Evolutionary conservation across 257 asterid species (phyloP).

Genomic region (Voacanga thouarsii): DNA sequence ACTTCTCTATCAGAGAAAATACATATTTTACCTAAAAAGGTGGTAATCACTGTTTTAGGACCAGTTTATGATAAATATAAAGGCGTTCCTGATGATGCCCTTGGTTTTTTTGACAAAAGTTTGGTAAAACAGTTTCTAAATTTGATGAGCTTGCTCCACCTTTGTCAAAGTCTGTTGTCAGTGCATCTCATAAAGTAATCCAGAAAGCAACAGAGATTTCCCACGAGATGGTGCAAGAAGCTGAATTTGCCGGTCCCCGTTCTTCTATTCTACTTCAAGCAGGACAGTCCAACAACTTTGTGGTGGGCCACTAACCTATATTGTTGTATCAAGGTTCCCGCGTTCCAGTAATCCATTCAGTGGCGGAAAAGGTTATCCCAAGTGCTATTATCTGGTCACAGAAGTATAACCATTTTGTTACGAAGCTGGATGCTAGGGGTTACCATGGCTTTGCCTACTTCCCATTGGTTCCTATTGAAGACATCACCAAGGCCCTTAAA

Average conservation of each 20-base stretch:
- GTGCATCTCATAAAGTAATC: conserved; percentile 25
- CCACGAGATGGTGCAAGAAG: conserved; percentile 45
- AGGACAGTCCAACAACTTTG: conserved; percentile 37
- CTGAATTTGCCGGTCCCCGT: conserved; percentile 49
- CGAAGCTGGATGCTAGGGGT: conserved; percentile 47
- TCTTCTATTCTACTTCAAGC: conserved; percentile 51
- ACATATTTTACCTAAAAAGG: no score
- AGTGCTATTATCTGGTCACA: conserved; percentile 49
- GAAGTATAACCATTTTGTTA: conserved; percentile 51
- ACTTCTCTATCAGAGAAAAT: no score
- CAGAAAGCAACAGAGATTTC: conserved; percentile 35
- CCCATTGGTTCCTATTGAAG: conserved; percentile 70
- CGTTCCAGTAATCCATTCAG: conserved; percentile 43
- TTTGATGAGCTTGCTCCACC: conserved; percentile 61
- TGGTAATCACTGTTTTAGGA: no score
- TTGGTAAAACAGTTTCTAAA: conserved; percentile 38
- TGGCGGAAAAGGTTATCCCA: conserved; percentile 38
- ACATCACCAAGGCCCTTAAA: conserved; percentile 58
- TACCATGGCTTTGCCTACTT: conserved; percentile 41
- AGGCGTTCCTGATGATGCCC: no score
- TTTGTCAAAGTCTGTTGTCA: conserved; percentile 39
- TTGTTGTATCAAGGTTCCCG: conserved; percentile 43
- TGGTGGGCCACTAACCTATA: conserved; percentile 35
- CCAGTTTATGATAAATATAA: no score
- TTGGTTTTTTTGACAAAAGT: no score